These are phyloP conservation scores for Kluyveromyces siamensis DNA, from an alignment of 805 yeast species.

Conservation along the genomic window DNA sequence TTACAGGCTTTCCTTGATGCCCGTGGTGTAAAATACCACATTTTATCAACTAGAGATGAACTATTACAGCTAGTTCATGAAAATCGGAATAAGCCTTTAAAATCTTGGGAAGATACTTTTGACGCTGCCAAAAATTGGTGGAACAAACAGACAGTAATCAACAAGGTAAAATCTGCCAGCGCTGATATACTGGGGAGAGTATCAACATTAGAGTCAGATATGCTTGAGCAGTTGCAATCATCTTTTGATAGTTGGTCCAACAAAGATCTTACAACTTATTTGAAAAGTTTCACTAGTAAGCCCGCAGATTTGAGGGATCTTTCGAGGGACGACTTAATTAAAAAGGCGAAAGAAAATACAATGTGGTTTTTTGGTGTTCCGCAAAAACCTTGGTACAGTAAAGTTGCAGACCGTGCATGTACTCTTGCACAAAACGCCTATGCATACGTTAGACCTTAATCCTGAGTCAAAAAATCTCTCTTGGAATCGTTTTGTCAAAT, in stretches of 20 bases:
- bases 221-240: slow-evolving; percentile 15
- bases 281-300: slow-evolving; percentile 35
- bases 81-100: slow-evolving; percentile 31
- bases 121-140: slow-evolving; percentile 10
- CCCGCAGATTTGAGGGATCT: slow-evolving; percentile 11
- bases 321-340: slow-evolving; percentile 29
- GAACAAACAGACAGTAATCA: slow-evolving; percentile 9
- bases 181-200: slow-evolving; percentile 7
- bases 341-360: slow-evolving; percentile 35
- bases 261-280: slow-evolving; percentile 34
- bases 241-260: slow-evolving; percentile 35
- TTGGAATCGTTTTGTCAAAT: background rate
- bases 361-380: slow-evolving; percentile 27
- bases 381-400: slow-evolving; percentile 21
- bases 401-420: slow-evolving; percentile 7
- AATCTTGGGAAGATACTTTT: slow-evolving; percentile 18
- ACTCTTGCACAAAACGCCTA: background rate
- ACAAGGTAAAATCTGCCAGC: slow-evolving; percentile 5
- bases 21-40: slow-evolving; percentile 33
- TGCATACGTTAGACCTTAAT: background rate
- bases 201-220: slow-evolving; percentile 7
- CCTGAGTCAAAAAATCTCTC: background rate
- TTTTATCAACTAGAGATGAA: slow-evolving; percentile 32
- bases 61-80: slow-evolving; percentile 33
- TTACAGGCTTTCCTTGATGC: slow-evolving; percentile 34